A percentile compares a stretch with the other conserved stretches of the same genome.
These are phyloP conservation scores for Blastocystis sp. DNA, from an alignment of 352 stramenopile species.

Conservation along the genomic window DNA sequence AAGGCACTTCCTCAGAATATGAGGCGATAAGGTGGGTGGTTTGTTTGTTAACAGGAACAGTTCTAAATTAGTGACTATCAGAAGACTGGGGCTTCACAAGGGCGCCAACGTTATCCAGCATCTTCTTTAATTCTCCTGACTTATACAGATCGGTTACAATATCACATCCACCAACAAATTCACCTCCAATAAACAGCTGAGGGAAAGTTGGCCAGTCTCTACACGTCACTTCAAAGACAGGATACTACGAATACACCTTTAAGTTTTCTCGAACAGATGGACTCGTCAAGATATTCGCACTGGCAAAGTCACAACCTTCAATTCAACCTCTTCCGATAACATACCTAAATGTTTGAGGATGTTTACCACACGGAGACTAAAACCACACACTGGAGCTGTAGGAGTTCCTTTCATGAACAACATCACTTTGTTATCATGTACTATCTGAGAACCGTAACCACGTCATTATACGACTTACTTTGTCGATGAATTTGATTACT, in stretches of 20 bases:
- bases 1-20: slow-evolving; percentile 41
- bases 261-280: slow-evolving; percentile 79
- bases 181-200: slow-evolving; percentile 81
- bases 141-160: slow-evolving; percentile 83
- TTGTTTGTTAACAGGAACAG: slow-evolving; percentile 13
- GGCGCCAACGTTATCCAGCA: slow-evolving; percentile 69
- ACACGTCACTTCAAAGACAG: slow-evolving; percentile 17
- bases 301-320: slow-evolving; percentile 78
- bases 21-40: slow-evolving; percentile 7
- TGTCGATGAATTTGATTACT: slow-evolving; percentile 59
- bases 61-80: not conserved
- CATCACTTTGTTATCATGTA: slow-evolving; percentile 72
- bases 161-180: slow-evolving; percentile 81
- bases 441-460: slow-evolving; percentile 5
- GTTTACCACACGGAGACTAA: slow-evolving; percentile 81
- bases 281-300: slow-evolving; percentile 80
- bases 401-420: slow-evolving; percentile 84
- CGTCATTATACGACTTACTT: not conserved
- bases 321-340: not conserved
- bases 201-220: slow-evolving; percentile 83
- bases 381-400: slow-evolving; percentile 77
- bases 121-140: slow-evolving; percentile 76
- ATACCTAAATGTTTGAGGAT: slow-evolving; percentile 70
- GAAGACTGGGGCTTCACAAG: not conserved
- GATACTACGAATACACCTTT: slow-evolving; percentile 81